Base-by-base conservation (phyloP, 352 stramenopile species). In the Phytopythium vexans region DNA sequence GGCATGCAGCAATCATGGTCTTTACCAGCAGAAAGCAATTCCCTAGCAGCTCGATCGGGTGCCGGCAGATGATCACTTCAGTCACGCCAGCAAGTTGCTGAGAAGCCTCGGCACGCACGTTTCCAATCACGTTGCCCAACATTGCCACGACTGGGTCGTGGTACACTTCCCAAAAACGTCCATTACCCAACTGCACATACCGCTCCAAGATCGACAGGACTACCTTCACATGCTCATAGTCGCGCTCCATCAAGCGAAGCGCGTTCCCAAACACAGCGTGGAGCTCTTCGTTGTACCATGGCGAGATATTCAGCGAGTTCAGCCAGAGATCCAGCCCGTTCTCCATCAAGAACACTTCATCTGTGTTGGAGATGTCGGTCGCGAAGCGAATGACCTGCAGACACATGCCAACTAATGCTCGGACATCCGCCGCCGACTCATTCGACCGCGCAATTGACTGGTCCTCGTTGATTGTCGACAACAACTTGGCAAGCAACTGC, bases 281-380 rank as follows among this genome's bases (percentile, higher is more conserved):
- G 1, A 94, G 70, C 41, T 84, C 68, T 51, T 88, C 73, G 0
- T 69, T 82, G 66, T 95, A 94, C 11, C 60, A 48, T 1, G 62
- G 65, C 1, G 67, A 67, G 41, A 86, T 67, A 12, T 72, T 61
- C 8, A 89, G 61, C 8, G 74, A 72, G 47, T 84, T 67, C 33
- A 59, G 72, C 86, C 86, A 94, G 4, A 94, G 62, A 45, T 87
- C 77, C 14, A 94, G 52, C 1, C 83, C 86, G 57, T 64, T 86
- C 47, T 95, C 84, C 81, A 95, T 93, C 11, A 94, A 65, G 41
- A 90, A 94, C 21, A 95, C 79, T 50, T 90, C 71, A 44, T 95
- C 82, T 7, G 84, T 80, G 47, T 95, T 89, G 50, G 70, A 73
- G 36, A 89, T 58, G 51, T 95, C 82, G 0, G 86, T 92, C 14